A percentile compares a stretch with the other conserved stretches of the same genome.
phyloP scores from a whole-genome alignment of 2,329 filamentous ascomycete genomes.

The Sporothrix humicola region DNA sequence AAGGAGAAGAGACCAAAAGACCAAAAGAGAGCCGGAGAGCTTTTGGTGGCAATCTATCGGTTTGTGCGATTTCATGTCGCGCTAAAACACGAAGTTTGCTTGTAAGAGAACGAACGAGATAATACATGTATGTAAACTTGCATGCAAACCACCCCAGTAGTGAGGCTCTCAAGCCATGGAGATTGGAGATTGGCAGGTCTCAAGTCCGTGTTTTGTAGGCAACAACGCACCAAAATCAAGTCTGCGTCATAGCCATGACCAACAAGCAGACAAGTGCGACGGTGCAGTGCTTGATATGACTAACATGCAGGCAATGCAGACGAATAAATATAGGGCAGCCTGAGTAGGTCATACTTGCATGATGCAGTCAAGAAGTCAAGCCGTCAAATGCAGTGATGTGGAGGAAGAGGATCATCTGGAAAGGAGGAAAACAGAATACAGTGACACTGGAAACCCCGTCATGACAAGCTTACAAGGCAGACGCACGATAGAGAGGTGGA shows the following conservation, averaged over 20 bases:
- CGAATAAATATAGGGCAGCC: not conserved
- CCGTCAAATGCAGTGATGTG: too few relatives aligned
- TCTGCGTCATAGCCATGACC: constrained; percentile 22
- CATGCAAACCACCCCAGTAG: not conserved
- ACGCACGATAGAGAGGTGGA: constrained; percentile 18
- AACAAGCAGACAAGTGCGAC: not conserved
- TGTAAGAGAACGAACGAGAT: constrained; percentile 6
- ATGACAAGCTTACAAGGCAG: not conserved
- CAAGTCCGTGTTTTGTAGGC: constrained; percentile 25
- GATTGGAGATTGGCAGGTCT: constrained; percentile 19
- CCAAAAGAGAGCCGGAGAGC: too few relatives aligned
- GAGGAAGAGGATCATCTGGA: too few relatives aligned
- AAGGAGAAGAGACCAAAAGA: not conserved
- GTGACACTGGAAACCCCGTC: not conserved
- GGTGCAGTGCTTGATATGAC: not conserved
- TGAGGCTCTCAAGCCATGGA: not conserved
- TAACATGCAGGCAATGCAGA: constrained; percentile 1
- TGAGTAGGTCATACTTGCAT: constrained; percentile 22
- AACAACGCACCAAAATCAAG: not conserved
- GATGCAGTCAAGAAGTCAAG: not conserved
- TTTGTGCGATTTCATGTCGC: constrained; percentile 11
- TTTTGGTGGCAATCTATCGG: not conserved
- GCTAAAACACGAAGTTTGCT: not conserved
- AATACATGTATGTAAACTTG: not conserved
- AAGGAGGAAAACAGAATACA: not conserved